Base-by-base conservation (phyloP, 225 moss, liverwort and hornwort species). In the Sphagnum tenellum region DNA sequence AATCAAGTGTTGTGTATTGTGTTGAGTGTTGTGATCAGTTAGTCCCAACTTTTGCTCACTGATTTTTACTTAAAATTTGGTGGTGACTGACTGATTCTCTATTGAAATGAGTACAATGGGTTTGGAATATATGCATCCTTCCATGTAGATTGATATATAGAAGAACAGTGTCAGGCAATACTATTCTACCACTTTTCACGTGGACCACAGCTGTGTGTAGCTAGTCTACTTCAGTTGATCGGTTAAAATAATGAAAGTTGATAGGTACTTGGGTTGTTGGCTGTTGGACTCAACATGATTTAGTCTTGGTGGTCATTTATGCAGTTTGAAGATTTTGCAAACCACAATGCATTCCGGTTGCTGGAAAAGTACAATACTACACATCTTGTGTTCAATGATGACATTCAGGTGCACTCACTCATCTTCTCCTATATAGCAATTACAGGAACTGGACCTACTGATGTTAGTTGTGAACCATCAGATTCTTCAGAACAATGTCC, bases 301-400 rank as follows among this genome's bases (percentile, higher is more conserved):
- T 56, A 64, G 29, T 55, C 64, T 65, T 73, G 9, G 49, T 3
- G 59, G 5, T n/a, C 49, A 9, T 70, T 13, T 72, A 44, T 61
- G 56, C 73, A 94, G 94, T 94, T 94, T 50, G 90, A 94, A 75
- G 94, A 94, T 69, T 87, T 94, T 46, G 90, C 84, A 62, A 94
- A 94, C 65, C 90, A 88, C 69, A 94, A 94, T 65, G 94, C 94
- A 67, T 94, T 94, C 76, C 86, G 94, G 59, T 67, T 94, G 64
- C 81, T 94, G 56, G 73, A 67, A 67, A 90, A 87, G 72, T 94
- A 94, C 70, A 66, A 78, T 10, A 73, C 83, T 55, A 79, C 73
- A 53, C 80, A 94, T 71, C 90, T 94, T 68, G 86, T 86, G 65
- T 94, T 94, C 79, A 94, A 94, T 73, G 93, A 94, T 62, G 90